phyloP scores from a whole-genome alignment of 2,329 filamentous ascomycete species.

The Ophiostoma perfectum region DNA sequence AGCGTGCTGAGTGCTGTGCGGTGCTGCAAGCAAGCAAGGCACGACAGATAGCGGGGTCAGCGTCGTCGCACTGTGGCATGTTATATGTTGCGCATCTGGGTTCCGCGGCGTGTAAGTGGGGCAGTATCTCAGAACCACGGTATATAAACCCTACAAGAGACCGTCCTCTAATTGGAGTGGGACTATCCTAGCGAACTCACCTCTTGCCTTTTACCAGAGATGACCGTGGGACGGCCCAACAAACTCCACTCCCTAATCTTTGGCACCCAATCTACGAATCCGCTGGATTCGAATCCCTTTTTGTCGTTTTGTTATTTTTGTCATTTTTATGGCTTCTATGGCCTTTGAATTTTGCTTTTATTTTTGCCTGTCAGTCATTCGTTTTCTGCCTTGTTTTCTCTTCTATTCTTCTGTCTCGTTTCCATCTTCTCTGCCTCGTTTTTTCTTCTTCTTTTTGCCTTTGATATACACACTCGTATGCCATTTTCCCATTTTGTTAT shows the following conservation, averaged over 20 bases:
- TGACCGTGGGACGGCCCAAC: constrained; percentile 29
- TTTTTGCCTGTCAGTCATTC: neutral
- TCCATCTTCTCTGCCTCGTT: neutral
- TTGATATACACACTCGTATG: neutral
- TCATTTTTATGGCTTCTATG: neutral
- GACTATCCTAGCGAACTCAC: constrained; percentile 30
- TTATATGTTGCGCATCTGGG: neutral
- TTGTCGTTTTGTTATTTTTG: constrained; percentile 8
- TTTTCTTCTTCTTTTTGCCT: neutral
- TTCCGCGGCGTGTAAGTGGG: neutral
- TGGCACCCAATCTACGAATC: constrained; percentile 27
- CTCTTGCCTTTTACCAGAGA: constrained; percentile 31
- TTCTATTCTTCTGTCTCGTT: neutral
- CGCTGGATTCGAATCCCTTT: constrained; percentile 24
- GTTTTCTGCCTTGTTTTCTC: neutral
- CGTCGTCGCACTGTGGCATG: neutral
- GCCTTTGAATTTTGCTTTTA: no score
- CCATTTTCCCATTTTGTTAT: no score
- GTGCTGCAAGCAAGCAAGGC: neutral
- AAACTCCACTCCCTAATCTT: constrained; percentile 29
- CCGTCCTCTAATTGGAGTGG: constrained; percentile 26
- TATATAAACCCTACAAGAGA: constrained; percentile 22
- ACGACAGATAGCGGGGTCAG: constrained; percentile 8
- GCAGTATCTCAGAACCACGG: neutral
- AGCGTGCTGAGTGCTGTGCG: neutral